Percentiles rank a stretch among this genome's conserved stretches.
Evolutionary conservation across 2,329 filamentous ascomycete species (phyloP).

Genomic region (Albophoma yamanashiensis): DNA sequence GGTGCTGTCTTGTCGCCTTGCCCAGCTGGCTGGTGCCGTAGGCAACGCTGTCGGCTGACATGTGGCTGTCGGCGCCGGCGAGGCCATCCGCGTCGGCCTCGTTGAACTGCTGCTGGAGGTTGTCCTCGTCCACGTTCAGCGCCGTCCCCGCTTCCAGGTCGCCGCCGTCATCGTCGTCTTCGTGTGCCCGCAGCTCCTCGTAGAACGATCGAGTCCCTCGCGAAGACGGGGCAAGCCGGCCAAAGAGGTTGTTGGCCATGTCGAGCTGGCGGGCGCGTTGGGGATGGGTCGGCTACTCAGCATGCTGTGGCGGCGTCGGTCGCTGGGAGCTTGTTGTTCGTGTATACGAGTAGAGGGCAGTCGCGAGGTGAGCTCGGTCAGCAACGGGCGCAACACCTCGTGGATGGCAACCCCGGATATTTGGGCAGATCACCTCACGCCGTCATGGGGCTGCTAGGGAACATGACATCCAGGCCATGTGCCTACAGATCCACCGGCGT

Average conservation of each 20-base stretch:
- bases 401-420: neutral
- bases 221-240: slow-evolving; percentile 23
- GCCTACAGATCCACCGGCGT: neutral
- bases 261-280: slow-evolving; percentile 1
- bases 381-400: neutral
- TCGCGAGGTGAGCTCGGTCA: neutral
- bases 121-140: slow-evolving; percentile 40
- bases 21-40: slow-evolving; percentile 5
- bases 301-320: neutral
- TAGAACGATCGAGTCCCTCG: slow-evolving; percentile 34
- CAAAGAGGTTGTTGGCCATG: slow-evolving; percentile 39
- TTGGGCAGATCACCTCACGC: neutral
- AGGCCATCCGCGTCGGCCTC: slow-evolving; percentile 38
- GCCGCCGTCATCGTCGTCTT: slow-evolving; percentile 24
- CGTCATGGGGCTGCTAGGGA: neutral
- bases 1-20: slow-evolving; percentile 1
- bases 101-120: slow-evolving; percentile 38
- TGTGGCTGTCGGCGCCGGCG: slow-evolving; percentile 33
- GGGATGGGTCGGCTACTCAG: neutral
- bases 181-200: slow-evolving; percentile 29
- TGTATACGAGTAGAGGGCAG: neutral
- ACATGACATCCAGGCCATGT: neutral
- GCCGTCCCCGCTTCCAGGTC: slow-evolving; percentile 32
- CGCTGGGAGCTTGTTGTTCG: neutral
- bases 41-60: slow-evolving; percentile 28